phyloP scores from a whole-genome alignment of 2,329 filamentous ascomycete species.

The Aureobasidium zeae region DNA sequence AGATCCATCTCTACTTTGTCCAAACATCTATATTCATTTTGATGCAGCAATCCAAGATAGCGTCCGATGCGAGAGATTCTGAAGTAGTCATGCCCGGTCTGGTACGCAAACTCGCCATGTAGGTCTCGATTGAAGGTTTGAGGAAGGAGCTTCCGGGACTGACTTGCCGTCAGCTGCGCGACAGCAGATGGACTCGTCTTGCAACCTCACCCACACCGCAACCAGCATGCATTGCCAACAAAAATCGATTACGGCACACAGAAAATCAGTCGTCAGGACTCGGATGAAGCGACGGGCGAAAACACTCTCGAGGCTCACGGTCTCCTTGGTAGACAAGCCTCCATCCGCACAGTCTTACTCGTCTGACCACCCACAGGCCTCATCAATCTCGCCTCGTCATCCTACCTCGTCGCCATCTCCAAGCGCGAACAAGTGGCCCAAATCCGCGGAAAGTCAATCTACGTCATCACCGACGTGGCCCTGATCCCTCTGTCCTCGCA shows the following conservation, averaged over 20 bases:
- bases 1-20: neutral
- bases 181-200: conserved; percentile 75
- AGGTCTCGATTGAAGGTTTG: too few species aligned
- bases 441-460: conserved; percentile 71
- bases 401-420: conserved; percentile 80
- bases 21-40: too few species aligned
- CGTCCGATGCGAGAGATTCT: conserved; percentile 7
- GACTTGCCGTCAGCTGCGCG: conserved; percentile 45
- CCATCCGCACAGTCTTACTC: neutral
- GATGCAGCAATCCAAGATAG: neutral
- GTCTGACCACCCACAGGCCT: conserved; percentile 50
- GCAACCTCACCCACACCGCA: conserved; percentile 54
- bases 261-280: conserved; percentile 38
- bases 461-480: conserved; percentile 78
- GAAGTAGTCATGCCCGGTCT: conserved; percentile 61
- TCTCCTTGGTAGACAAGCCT: conserved; percentile 46
- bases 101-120: conserved; percentile 69
- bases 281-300: conserved; percentile 31
- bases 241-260: conserved; percentile 61
- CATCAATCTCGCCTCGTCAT: conserved; percentile 64
- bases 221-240: conserved; percentile 43
- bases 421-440: conserved; percentile 81
- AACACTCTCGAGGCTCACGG: conserved; percentile 41
- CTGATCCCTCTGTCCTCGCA: conserved; percentile 80
- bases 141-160: too few species aligned